Evolutionary conservation across 805 yeast species (phyloP).

Genomic region (Spathaspora girioi): DNA sequence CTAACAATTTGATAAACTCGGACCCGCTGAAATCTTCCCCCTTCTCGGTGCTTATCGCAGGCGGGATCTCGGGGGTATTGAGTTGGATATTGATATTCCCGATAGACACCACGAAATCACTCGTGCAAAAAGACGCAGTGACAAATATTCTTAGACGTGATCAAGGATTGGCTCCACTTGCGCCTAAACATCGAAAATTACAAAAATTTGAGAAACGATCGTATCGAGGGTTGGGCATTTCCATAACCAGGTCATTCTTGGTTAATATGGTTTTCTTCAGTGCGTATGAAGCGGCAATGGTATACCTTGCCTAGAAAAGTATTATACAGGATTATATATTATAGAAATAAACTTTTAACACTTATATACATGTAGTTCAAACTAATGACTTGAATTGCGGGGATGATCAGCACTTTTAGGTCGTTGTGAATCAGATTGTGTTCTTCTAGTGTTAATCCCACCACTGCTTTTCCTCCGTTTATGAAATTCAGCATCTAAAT

Average conservation of each 20-base stretch:
- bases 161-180: slow-evolving; percentile 44
- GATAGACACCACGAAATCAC: slow-evolving; percentile 73
- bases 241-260: slow-evolving; percentile 64
- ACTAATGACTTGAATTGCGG: slow-evolving; percentile 3
- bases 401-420: slow-evolving; percentile 4
- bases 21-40: slow-evolving; percentile 26
- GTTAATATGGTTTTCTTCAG: slow-evolving; percentile 77
- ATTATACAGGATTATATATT: background rate
- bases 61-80: slow-evolving; percentile 74
- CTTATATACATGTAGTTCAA: background rate
- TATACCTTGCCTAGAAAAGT: slow-evolving; percentile 36
- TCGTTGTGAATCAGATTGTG: background rate
- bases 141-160: slow-evolving; percentile 56
- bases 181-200: slow-evolving; percentile 24
- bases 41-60: slow-evolving; percentile 47
- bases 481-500: slow-evolving; percentile 8
- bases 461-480: slow-evolving; percentile 9
- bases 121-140: slow-evolving; percentile 71
- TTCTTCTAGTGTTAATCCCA: background rate
- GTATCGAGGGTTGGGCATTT: slow-evolving; percentile 78
- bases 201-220: slow-evolving; percentile 40
- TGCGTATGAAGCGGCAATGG: slow-evolving; percentile 65
- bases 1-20: slow-evolving; percentile 28
- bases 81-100: slow-evolving; percentile 79
- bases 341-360: background rate